Evolutionary conservation across 306 rosid genomes (phyloP).

Genomic region (Trichosanthes cucumerina): DNA sequence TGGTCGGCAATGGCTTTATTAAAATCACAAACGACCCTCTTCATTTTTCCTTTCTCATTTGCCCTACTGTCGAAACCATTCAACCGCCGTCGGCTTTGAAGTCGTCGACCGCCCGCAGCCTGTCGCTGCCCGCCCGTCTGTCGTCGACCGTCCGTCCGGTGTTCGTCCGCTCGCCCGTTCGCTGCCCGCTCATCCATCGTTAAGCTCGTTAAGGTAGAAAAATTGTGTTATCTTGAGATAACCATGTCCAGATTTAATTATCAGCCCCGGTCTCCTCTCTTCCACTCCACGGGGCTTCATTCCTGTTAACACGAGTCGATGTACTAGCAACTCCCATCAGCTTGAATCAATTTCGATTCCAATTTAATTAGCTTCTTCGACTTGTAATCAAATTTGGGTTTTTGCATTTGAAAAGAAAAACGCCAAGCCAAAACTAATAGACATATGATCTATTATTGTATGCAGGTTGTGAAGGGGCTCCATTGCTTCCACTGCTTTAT

Average conservation of each 20-base stretch:
- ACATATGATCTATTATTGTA: constrained; percentile 16
- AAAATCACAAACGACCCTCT: no score
- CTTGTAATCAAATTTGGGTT: neutral
- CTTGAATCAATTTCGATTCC: neutral
- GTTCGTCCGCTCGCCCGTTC: no score
- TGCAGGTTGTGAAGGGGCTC: constrained; percentile 79
- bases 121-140: no score
- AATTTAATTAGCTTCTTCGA: neutral
- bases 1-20: no score
- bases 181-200: no score
- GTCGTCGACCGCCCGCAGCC: no score
- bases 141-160: no score
- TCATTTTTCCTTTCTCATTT: no score
- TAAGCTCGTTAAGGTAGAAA: no score
- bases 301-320: neutral
- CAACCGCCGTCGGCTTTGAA: no score
- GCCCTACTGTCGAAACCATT: no score
- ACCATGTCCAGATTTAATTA: neutral
- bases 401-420: neutral
- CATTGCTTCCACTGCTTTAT: constrained; percentile 78
- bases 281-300: neutral
- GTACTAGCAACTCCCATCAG: neutral
- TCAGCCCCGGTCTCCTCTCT: neutral
- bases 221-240: neutral
- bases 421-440: neutral